Percentiles rank a stretch among this genome's conserved stretches.
Conservation (phyloP, 2,329 filamentous ascomycete genomes). For the Pezicula rhizophila region DNA sequence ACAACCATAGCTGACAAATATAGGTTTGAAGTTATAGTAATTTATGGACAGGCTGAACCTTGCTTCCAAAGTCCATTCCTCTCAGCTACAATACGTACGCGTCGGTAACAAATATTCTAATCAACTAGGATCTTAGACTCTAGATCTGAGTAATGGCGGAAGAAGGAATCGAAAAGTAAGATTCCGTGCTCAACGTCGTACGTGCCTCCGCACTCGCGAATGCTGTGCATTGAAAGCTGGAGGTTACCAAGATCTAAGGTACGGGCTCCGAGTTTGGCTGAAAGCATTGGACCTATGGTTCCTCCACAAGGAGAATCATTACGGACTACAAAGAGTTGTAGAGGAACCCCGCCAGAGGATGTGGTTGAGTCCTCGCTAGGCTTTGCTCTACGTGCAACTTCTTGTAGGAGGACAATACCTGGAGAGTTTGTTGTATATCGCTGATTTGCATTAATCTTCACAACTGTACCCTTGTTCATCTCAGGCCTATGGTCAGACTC, state of each 20-base stretch:
- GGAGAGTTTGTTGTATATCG: constrained; percentile 95
- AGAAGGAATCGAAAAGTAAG: constrained; percentile 81
- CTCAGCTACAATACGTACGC: too few species aligned
- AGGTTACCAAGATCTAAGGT: constrained; percentile 92
- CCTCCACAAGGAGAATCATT: constrained; percentile 94
- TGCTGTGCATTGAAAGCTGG: constrained; percentile 94
- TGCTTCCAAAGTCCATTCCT: too few species aligned
- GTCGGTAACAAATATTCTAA: constrained; percentile 31
- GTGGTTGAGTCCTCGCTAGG: constrained; percentile 39
- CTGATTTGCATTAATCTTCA: constrained; percentile 98
- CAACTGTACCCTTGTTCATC: constrained; percentile 94
- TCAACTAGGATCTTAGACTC: constrained; percentile 82
- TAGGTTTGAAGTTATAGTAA: too few species aligned
- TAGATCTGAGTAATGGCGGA: constrained; percentile 74
- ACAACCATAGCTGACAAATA: too few species aligned
- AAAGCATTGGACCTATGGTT: constrained; percentile 96
- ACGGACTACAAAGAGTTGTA: constrained; percentile 92
- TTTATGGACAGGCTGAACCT: too few species aligned
- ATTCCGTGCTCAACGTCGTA: constrained; percentile 84
- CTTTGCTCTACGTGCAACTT: constrained; percentile 63
- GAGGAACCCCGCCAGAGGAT: constrained; percentile 61
- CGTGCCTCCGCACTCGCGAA: constrained; percentile 84
- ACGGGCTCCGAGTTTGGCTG: constrained; percentile 76
- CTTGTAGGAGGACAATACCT: constrained; percentile 86
- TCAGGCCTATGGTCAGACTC: constrained; percentile 84